A percentile compares a stretch with the other conserved stretches of the same genome.
phyloP scores from a whole-genome alignment of 2,329 filamentous ascomycete species.

The Xylaria sp. region DNA sequence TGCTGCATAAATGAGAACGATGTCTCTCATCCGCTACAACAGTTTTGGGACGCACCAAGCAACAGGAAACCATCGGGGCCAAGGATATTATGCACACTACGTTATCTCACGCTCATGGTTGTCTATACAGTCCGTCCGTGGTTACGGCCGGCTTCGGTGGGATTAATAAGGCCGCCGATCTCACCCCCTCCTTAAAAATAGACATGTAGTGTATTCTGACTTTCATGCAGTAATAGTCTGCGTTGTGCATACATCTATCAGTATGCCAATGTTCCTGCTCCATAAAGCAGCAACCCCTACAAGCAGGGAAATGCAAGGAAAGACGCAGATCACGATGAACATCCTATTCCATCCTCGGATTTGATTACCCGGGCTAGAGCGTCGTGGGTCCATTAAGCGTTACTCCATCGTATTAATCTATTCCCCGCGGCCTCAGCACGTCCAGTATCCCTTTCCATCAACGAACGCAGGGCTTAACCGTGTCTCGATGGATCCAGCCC shows the following conservation, averaged over 20 bases:
- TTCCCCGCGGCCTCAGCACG: background rate
- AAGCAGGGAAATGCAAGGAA: background rate
- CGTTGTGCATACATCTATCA: background rate
- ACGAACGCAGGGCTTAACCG: background rate
- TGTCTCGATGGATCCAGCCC: background rate
- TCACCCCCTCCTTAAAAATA: background rate
- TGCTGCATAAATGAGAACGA: no score
- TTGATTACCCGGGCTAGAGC: background rate
- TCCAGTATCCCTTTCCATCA: background rate
- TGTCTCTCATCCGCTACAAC: no score
- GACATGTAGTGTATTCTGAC: background rate
- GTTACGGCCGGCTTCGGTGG: conserved; percentile 3
- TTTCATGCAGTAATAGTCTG: background rate
- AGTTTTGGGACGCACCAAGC: background rate
- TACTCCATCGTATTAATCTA: background rate
- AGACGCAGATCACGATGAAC: background rate
- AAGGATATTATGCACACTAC: background rate
- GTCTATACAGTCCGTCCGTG: background rate
- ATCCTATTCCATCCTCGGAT: background rate
- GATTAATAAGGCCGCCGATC: conserved; percentile 17
- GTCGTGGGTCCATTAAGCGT: background rate
- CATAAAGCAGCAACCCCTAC: background rate
- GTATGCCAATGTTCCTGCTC: background rate
- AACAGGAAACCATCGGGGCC: no score
- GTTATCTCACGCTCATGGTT: conserved; percentile 1